Percentiles rank a stretch among this genome's conserved stretches.
These are phyloP conservation scores for Sisymbrium altissimum DNA, from an alignment of 345 rosid genomes.

Conservation along the genomic window DNA sequence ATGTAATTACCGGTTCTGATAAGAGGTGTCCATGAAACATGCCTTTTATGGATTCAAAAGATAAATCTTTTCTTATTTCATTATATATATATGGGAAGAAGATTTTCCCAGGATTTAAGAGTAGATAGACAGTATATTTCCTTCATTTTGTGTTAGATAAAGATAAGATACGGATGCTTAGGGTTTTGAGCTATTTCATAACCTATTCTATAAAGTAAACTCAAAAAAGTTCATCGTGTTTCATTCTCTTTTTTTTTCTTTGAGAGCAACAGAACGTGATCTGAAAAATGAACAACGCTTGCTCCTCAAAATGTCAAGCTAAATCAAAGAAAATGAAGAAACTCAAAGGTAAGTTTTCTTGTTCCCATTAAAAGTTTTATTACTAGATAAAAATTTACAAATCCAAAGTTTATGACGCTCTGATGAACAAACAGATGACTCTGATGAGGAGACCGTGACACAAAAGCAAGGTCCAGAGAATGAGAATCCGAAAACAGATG, in stretches of 20 bases:
- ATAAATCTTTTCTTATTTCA: background rate
- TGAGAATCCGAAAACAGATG: conserved; percentile 10
- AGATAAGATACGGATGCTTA: conserved; percentile 17
- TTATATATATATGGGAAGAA: conserved; percentile 7
- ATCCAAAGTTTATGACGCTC: background rate
- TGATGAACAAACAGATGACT: conserved; percentile 24
- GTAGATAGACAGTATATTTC: background rate
- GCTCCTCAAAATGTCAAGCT: conserved; percentile 16
- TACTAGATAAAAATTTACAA: background rate
- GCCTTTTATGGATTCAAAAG: conserved; percentile 12
- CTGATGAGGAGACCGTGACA: background rate
- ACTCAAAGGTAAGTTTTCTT: conserved; percentile 5
- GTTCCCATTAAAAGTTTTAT: background rate
- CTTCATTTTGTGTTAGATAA: background rate
- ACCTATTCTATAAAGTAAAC: background rate
- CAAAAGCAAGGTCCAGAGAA: conserved; percentile 7
- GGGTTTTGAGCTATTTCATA: conserved; percentile 9
- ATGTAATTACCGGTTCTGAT: background rate
- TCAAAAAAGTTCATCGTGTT: background rate
- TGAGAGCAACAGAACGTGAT: background rate
- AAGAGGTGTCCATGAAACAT: background rate
- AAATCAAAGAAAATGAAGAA: conserved; percentile 9
- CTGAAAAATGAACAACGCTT: conserved; percentile 16
- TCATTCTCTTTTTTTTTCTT: background rate
- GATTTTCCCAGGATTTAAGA: background rate